Percentiles rank a stretch among this genome's conserved stretches.
phyloP scores from a whole-genome alignment of 2,329 filamentous ascomycete species.

The Cadophora luteo-olivacea region DNA sequence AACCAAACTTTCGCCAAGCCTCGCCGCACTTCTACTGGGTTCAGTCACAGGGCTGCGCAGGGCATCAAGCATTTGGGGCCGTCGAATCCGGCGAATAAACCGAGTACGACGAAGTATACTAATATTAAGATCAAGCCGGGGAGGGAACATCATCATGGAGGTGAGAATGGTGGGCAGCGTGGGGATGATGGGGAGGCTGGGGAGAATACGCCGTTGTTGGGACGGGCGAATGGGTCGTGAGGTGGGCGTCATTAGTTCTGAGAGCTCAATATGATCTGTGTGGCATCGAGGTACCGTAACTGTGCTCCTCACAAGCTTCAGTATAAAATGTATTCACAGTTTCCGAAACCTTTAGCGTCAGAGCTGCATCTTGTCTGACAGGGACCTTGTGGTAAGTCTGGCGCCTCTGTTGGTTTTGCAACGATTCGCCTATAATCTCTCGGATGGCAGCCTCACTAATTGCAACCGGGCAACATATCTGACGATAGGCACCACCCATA shows the following conservation, averaged over 20 bases:
- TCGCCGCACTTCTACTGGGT: constrained; percentile 39
- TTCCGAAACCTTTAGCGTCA: too few relatives aligned
- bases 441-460: too few relatives aligned
- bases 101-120: constrained; percentile 66
- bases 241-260: background rate
- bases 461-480: too few relatives aligned
- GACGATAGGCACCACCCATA: too few relatives aligned
- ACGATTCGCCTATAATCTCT: too few relatives aligned
- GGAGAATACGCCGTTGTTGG: constrained; percentile 10
- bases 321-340: too few relatives aligned
- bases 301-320: too few relatives aligned
- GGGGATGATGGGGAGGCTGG: background rate
- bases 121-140: constrained; percentile 70
- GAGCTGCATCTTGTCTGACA: too few relatives aligned
- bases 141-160: constrained; percentile 5
- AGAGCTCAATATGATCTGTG: too few relatives aligned
- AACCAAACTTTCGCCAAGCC: constrained; percentile 26
- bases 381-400: too few relatives aligned
- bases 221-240: constrained; percentile 1
- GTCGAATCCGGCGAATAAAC: constrained; percentile 70
- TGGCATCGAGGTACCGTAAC: too few relatives aligned
- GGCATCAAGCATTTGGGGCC: constrained; percentile 70
- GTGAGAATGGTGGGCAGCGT: background rate
- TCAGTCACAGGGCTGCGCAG: constrained; percentile 66
- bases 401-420: too few relatives aligned